Evolutionary conservation across 2,329 filamentous ascomycete genomes (phyloP).

Genomic region (Parascedosporium putredinis): DNA sequence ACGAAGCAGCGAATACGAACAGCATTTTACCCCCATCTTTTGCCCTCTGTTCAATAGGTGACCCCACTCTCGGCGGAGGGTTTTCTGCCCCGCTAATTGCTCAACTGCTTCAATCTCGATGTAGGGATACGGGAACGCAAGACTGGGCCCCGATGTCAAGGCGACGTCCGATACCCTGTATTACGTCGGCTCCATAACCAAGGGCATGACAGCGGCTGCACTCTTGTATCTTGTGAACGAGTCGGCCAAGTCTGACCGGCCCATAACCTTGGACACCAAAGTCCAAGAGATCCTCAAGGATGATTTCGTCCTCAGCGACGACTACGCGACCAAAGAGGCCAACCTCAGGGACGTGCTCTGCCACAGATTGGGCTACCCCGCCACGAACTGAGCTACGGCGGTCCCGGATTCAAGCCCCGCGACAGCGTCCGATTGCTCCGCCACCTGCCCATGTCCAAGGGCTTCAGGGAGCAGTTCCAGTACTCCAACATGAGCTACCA

Average conservation of each 20-base stretch:
- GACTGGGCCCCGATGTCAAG: slow-evolving; percentile 23
- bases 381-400: slow-evolving; percentile 27
- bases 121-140: slow-evolving; percentile 1
- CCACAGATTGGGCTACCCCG: slow-evolving; percentile 40
- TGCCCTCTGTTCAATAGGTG: no score
- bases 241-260: slow-evolving; percentile 17
- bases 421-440: slow-evolving; percentile 32
- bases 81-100: no score
- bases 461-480: slow-evolving; percentile 32
- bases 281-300: slow-evolving; percentile 36
- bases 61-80: no score
- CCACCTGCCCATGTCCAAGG: slow-evolving; percentile 30
- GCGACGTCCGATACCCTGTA: slow-evolving; percentile 38
- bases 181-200: slow-evolving; percentile 45
- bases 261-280: slow-evolving; percentile 34
- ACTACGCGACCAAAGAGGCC: slow-evolving; percentile 34
- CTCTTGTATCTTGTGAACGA: slow-evolving; percentile 39
- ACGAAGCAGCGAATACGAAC: no score
- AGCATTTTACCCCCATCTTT: no score
- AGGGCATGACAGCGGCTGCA: slow-evolving; percentile 40
- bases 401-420: slow-evolving; percentile 18
- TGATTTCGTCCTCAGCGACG: slow-evolving; percentile 39
- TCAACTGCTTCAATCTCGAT: no score
- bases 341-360: slow-evolving; percentile 44
- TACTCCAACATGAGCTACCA: slow-evolving; percentile 43